These are phyloP conservation scores for Eucalyptus tenuipes DNA, from an alignment of 345 rosid genomes.

Conservation along the genomic window DNA sequence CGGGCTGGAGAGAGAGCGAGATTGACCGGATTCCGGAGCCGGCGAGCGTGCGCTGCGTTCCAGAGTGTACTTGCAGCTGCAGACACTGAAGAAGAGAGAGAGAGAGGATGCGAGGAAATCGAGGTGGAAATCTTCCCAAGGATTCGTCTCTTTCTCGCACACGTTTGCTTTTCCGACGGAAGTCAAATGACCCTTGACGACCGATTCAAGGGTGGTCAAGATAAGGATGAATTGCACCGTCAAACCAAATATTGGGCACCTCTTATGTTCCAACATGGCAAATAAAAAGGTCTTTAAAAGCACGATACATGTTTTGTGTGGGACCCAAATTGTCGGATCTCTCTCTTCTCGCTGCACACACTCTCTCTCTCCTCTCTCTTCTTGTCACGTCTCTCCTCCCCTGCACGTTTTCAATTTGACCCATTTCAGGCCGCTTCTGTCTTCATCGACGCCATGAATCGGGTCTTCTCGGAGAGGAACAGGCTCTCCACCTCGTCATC, in stretches of 20 bases:
- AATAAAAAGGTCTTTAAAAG: too few relatives aligned
- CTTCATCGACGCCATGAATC: neutral
- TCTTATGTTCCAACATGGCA: too few relatives aligned
- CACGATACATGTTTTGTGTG: fast-evolving
- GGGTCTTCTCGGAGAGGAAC: neutral
- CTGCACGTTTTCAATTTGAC: neutral
- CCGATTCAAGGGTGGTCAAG: neutral
- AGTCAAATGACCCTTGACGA: neutral
- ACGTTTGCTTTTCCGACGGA: neutral
- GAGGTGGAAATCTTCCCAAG: neutral
- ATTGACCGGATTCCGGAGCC: neutral
- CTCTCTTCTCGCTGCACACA: too few relatives aligned
- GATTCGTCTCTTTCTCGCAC: neutral
- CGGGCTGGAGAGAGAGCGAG: neutral
- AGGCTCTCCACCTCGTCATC: constrained; percentile 1
- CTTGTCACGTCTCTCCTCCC: too few relatives aligned
- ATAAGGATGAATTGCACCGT: neutral
- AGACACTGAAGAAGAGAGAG: neutral
- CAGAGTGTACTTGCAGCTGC: neutral
- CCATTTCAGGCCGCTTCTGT: neutral
- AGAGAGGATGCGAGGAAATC: neutral
- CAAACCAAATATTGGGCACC: too few relatives aligned
- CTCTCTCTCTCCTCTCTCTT: too few relatives aligned
- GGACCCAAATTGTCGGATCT: too few relatives aligned
- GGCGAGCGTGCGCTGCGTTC: neutral